Evolutionary conservation across 192 early-diverging fungal genomes (phyloP), one percentile per base, ranked within the genome.

Genomic region (Glomus cerebriforme): DNA sequence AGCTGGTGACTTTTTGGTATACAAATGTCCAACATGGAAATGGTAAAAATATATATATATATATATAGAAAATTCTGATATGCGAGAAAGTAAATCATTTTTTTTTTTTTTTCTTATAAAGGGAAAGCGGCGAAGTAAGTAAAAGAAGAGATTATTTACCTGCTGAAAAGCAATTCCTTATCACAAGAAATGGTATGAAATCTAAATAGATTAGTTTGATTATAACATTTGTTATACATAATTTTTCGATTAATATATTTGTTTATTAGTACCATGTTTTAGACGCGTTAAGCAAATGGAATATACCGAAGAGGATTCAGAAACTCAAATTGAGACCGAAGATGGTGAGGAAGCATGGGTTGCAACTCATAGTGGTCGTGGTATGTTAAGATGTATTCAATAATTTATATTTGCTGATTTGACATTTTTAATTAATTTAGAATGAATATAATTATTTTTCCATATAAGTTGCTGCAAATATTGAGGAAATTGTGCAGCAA

Each of bases 1-100:
- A 37, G 97, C 97, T 7, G 98, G 98, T 37, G 98, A 99, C 83
- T 98, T 96, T 81, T 91, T 99, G 64, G 96, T 97, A 19, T 97
- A 92, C 87, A 98, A 99, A 83, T 99, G 98, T 82, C 97, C 97
- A 15, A 99, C 98, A 15, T 99, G 98, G 98, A 87, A 87, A 73
- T 99, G 98, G 89, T 88, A 85, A 58, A 59, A 13, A 8, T 19
- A 19, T 59, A 59, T 59, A 8, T 19, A 59, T 59, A 19, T 59
- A n/a, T 19, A 59, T 59, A 19, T 59, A 6, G 6, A 19, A 19
- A 0, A 59, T 17, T n/a, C 15, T 19, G n/a, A n/a, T n/a, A n/a
- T n/a, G n/a, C 7, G 37, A 39, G 37, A 39, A 63, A 27, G 7
- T 63, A 2, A 63, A 27, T 63, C 8, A 59, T 19, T 59, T 59